Conservation (phyloP, 2,329 filamentous ascomycete species). For the Dothiorella sarmentorum region DNA sequence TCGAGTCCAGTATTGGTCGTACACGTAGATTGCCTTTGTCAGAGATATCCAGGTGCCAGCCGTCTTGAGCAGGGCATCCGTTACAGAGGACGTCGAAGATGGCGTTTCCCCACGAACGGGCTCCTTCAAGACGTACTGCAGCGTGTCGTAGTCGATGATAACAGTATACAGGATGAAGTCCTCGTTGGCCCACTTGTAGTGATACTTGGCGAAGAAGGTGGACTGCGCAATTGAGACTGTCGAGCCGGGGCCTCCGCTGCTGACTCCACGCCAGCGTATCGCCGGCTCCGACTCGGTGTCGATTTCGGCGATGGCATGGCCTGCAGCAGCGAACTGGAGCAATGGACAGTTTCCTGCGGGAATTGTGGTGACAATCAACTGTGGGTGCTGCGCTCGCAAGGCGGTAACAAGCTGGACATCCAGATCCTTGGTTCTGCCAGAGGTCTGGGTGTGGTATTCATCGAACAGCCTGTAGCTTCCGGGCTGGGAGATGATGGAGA, state of each 20-base stretch:
- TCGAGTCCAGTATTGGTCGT: conserved; percentile 57
- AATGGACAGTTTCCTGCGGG: conserved; percentile 38
- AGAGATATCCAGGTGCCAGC: conserved; percentile 38
- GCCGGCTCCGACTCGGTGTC: conserved; percentile 39
- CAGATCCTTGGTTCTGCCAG: conserved; percentile 37
- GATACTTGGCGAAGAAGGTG: conserved; percentile 41
- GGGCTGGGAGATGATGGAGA: conserved; percentile 5
- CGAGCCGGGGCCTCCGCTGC: conserved; percentile 24
- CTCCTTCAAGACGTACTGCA: conserved; percentile 44
- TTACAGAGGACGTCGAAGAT: conserved; percentile 33
- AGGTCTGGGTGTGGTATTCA: conserved; percentile 33
- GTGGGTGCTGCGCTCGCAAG: conserved; percentile 36
- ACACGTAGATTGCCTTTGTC: conserved; percentile 43
- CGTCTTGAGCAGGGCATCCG: conserved; percentile 37
- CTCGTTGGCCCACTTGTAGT: conserved; percentile 37
- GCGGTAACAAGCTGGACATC: conserved; percentile 39
- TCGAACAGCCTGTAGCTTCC: conserved; percentile 31
- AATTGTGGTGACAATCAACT: conserved; percentile 38
- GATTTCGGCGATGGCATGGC: conserved; percentile 37
- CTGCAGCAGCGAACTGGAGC: conserved; percentile 41
- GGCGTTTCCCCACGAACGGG: conserved; percentile 31
- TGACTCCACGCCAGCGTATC: conserved; percentile 37
- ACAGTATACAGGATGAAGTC: conserved; percentile 41
- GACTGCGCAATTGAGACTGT: conserved; percentile 35
- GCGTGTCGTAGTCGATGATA: conserved; percentile 21